phyloP scores from a whole-genome alignment of 441 rosid species.

The Erysimum cheiri region DNA sequence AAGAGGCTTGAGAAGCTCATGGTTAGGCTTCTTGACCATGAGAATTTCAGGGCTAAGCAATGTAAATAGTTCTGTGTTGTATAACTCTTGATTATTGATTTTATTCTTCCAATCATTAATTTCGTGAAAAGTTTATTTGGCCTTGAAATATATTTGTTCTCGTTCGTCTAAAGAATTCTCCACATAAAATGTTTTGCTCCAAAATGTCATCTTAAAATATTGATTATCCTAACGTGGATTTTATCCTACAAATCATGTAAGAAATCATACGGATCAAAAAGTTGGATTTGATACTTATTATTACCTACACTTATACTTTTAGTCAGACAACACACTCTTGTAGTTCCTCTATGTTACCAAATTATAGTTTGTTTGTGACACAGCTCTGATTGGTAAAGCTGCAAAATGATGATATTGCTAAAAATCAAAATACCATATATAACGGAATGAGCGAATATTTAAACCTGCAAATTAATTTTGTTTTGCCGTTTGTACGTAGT shows the following conservation, averaged over 20 bases:
- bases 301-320: not conserved
- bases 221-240: not conserved
- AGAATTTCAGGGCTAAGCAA: conserved; percentile 71
- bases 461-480: not conserved
- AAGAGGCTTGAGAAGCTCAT: conserved; percentile 74
- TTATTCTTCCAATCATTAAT: conserved; percentile 14
- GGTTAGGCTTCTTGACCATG: conserved; percentile 64
- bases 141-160: conserved; percentile 10
- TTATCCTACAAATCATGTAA: not conserved
- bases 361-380: not conserved
- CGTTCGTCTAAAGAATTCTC: not conserved
- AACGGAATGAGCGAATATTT: too few species aligned
- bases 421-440: too few species aligned
- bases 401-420: not conserved
- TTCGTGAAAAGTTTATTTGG: conserved; percentile 1
- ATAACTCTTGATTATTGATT: conserved; percentile 25
- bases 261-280: not conserved
- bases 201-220: not conserved
- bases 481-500: not conserved
- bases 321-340: not conserved
- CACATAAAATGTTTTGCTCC: not conserved
- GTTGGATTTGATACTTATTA: not conserved
- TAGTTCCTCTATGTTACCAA: not conserved
- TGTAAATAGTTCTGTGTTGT: conserved; percentile 61
- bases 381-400: not conserved